phyloP scores from a whole-genome alignment of 2,329 filamentous ascomycete genomes.

The Ophidiomyces ophidiicola region DNA sequence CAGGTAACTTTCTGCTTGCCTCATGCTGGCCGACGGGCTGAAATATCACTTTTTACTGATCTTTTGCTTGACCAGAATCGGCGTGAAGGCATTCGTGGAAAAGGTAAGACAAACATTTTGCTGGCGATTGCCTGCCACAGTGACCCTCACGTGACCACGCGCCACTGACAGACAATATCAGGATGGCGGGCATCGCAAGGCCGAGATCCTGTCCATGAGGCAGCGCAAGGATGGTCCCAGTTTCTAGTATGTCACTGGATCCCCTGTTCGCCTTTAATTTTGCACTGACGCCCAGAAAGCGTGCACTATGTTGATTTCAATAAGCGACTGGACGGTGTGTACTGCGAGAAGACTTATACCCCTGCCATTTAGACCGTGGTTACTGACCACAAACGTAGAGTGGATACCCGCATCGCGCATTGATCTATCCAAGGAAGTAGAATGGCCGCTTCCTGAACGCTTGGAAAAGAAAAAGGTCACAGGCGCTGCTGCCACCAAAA shows the following conservation, averaged over 20 bases:
- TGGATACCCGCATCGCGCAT: slow-evolving; percentile 78
- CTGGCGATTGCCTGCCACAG: slow-evolving; percentile 10
- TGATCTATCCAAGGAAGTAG: slow-evolving; percentile 78
- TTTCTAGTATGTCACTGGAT: slow-evolving; percentile 50
- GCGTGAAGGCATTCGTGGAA: slow-evolving; percentile 55
- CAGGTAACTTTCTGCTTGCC: slow-evolving; percentile 39
- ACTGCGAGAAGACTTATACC: background rate
- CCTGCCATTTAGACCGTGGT: background rate
- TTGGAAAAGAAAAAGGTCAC: slow-evolving; percentile 72
- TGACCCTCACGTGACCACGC: slow-evolving; percentile 16
- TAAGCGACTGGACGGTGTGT: slow-evolving; percentile 55
- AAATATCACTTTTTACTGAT: slow-evolving; percentile 10
- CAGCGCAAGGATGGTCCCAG: slow-evolving; percentile 77
- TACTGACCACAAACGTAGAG: slow-evolving; percentile 44
- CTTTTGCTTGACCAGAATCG: slow-evolving; percentile 38
- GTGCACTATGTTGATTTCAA: slow-evolving; percentile 99
- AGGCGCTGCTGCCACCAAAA: slow-evolving; percentile 41
- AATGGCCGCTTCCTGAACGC: slow-evolving; percentile 91
- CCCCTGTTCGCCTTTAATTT: background rate
- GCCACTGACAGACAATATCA: slow-evolving; percentile 22
- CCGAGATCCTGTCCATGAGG: slow-evolving; percentile 90
- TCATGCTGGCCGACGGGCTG: background rate
- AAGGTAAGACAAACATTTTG: slow-evolving; percentile 43
- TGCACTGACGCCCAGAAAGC: slow-evolving; percentile 23
- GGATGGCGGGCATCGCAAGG: slow-evolving; percentile 76